A percentile compares a stretch with the other conserved stretches of the same genome.
These are phyloP conservation scores for Fusarium sororula DNA, from an alignment of 2,329 filamentous ascomycete genomes.

Conservation along the genomic window DNA sequence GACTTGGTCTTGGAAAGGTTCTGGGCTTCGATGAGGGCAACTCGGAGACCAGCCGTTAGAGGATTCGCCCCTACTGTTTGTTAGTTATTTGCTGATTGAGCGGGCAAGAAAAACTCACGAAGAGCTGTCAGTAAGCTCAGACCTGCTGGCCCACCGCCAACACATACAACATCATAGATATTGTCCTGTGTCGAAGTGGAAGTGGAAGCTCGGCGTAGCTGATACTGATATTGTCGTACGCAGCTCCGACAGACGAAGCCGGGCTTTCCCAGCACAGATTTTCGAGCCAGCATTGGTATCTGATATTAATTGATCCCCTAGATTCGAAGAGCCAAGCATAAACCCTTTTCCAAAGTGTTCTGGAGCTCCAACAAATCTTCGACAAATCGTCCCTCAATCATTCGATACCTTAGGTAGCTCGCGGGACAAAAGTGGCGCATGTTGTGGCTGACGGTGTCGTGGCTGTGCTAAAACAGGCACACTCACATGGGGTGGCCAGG, in stretches of 20 bases:
- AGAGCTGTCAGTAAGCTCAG: conserved; percentile 82
- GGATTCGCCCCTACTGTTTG: conserved; percentile 72
- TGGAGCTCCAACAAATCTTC: conserved; percentile 21
- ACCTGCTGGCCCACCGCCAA: conserved; percentile 89
- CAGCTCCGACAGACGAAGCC: conserved; percentile 60
- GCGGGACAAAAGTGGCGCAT: conserved; percentile 22
- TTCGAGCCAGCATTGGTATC: conserved; percentile 43
- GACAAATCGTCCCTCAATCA: conserved; percentile 30
- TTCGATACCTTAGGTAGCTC: conserved; percentile 33
- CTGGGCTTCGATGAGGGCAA: conserved; percentile 91
- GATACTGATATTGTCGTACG: conserved; percentile 49
- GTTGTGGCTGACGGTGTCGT: background rate
- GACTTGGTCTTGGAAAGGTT: conserved; percentile 75
- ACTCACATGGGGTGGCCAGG: background rate
- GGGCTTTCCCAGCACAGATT: conserved; percentile 38
- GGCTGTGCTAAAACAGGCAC: conserved; percentile 15
- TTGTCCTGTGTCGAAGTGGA: conserved; percentile 64
- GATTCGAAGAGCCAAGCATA: background rate
- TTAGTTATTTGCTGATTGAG: background rate
- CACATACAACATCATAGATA: conserved; percentile 92
- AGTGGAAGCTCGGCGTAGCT: conserved; percentile 53
- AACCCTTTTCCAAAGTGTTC: conserved; percentile 15
- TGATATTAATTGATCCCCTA: background rate
- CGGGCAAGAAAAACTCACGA: conserved; percentile 57
- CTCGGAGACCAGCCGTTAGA: conserved; percentile 77